Evolutionary conservation across 1,139 yeast genomes (phyloP), one percentile per base, ranked within the genome.

Genomic region (Zygoascus meyerae): DNA sequence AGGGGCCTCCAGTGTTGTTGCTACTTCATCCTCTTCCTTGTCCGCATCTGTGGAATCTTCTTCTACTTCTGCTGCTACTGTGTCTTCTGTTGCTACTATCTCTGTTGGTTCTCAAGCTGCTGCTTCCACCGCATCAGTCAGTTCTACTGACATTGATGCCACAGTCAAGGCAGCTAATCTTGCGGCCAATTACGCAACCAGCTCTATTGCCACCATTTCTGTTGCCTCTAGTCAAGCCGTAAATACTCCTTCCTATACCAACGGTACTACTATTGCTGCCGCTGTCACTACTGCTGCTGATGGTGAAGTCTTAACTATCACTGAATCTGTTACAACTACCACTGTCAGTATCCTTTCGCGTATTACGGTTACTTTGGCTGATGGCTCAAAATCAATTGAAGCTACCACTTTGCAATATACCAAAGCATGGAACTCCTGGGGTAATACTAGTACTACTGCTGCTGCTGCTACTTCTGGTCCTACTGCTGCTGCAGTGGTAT

Each of bases 11-110:
- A 40, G 49, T 12, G 26, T 52, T 9, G 36, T 44, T 8, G 21
- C 53, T 14, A 5, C 50, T 21, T 33, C 53, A 5, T 29, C 16
- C n/a, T 21, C 52, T 29, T 35, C 36, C 10, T 28, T 26, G n/a
- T 17, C 44, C 16, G 31, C 50, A 11, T 42, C 50, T 11, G 42
- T 38, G 18, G 35, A 34, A 10, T 28, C 45, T 3, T 12, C 47
- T 32, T 39, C 40, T 2, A 21, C 35, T 28, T 15, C 57, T 34
- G 40, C 55, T 39, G 14, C 54, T 43, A 37, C 63, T 53, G 37
- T 52, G n/a, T 41, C 60, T 1, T 39, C 55, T 5, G 30, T 51
- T 30, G 41, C 51, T 30, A 18, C 49, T 26, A 21, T 53, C 8
- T 37, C 53, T 33, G 21, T 45, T 5, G 30, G 49, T 11, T 31